Evolutionary conservation across 2,329 filamentous ascomycete species (phyloP).

Genomic region (Macrophomina tecta): DNA sequence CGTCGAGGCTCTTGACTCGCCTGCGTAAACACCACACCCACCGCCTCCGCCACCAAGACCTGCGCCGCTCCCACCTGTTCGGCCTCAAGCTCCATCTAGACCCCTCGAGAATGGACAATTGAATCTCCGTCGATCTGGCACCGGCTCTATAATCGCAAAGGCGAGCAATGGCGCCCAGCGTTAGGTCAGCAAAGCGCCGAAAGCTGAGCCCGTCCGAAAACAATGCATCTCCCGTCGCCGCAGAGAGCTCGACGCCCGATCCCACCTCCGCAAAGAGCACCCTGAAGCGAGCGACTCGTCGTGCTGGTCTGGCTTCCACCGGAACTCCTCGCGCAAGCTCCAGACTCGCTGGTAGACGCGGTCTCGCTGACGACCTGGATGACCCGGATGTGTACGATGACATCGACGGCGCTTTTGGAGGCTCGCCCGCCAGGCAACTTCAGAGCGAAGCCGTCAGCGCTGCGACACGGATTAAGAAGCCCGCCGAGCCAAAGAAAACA

Average conservation of each 20-base stretch:
- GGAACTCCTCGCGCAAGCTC: slow-evolving; percentile 1
- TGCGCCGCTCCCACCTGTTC: neutral
- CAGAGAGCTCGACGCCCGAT: neutral
- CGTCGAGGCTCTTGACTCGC: slow-evolving; percentile 1
- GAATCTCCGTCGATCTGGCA: no score
- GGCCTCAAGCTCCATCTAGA: neutral
- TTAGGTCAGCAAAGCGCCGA: slow-evolving; percentile 22
- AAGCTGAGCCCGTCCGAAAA: slow-evolving; percentile 18
- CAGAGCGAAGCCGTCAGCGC: slow-evolving; percentile 32
- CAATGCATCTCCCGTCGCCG: neutral
- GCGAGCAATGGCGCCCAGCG: neutral
- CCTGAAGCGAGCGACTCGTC: slow-evolving; percentile 26
- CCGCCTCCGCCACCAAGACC: neutral
- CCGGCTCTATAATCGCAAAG: no score
- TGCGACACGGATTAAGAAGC: neutral
- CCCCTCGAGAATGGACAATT: neutral
- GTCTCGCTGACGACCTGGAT: slow-evolving; percentile 22
- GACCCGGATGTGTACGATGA: slow-evolving; percentile 51
- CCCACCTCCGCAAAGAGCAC: neutral
- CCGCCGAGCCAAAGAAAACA: neutral
- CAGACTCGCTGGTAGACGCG: slow-evolving; percentile 3
- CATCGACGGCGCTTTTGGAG: slow-evolving; percentile 48
- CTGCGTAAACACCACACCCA: slow-evolving; percentile 4
- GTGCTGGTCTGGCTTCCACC: neutral
- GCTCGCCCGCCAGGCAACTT: slow-evolving; percentile 22